Evolutionary conservation across 768 basidiomycete species (phyloP).

Genomic region (Cubamyces sp.): DNA sequence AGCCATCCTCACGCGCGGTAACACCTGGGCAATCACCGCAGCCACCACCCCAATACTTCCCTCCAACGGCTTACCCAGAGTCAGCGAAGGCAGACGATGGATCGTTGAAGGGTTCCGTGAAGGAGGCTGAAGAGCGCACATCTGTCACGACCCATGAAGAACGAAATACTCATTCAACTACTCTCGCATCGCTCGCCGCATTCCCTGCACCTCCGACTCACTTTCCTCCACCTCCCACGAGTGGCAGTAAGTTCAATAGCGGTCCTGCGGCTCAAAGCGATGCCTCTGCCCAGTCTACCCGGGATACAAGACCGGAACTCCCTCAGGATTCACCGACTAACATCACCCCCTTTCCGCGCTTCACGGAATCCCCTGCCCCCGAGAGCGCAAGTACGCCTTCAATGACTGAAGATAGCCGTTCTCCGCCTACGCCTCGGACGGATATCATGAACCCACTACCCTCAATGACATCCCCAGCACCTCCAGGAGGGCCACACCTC

Average conservation of each 20-base stretch:
- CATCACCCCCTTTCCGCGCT: slow-evolving; percentile 20
- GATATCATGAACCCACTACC: background rate
- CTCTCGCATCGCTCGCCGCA: slow-evolving; percentile 69
- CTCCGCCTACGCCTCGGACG: slow-evolving; percentile 10
- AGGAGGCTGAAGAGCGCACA: slow-evolving; percentile 2
- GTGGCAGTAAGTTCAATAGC: slow-evolving; percentile 16
- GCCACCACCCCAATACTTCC: slow-evolving; percentile 28
- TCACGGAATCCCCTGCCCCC: slow-evolving; percentile 21
- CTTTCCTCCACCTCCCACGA: slow-evolving; percentile 60
- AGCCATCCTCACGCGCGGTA: slow-evolving; percentile 21
- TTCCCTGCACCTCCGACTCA: slow-evolving; percentile 78
- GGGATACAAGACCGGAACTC: slow-evolving; percentile 7
- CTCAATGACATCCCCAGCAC: background rate
- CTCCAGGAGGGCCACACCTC: background rate
- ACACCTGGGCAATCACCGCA: slow-evolving; percentile 25
- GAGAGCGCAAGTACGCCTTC: slow-evolving; percentile 8
- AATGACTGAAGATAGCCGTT: slow-evolving; percentile 10
- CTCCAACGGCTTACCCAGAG: slow-evolving; percentile 12
- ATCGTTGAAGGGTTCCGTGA: background rate
- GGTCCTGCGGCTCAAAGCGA: slow-evolving; percentile 3
- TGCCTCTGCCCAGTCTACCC: background rate
- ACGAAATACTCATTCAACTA: slow-evolving; percentile 36
- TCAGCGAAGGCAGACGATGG: background rate
- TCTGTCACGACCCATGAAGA: slow-evolving; percentile 16
- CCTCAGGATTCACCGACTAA: slow-evolving; percentile 12